Base-by-base conservation (phyloP, 2,329 filamentous ascomycete species). In the Pseudogymnoascus sp. region DNA sequence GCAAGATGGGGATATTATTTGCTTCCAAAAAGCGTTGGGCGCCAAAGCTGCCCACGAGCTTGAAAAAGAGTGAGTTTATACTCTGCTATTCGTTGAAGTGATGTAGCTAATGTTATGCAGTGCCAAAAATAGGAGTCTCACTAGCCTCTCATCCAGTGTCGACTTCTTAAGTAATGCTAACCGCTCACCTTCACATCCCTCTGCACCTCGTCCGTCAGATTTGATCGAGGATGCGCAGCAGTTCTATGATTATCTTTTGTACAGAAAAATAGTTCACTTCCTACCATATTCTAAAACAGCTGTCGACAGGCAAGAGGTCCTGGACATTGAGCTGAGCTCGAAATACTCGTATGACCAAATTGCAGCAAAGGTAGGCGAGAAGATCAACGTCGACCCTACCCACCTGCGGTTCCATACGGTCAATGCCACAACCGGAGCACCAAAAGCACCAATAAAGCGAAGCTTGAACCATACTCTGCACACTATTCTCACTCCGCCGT, bases 1-100 rank as follows among this genome's bases (percentile, higher is more conserved):
- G 23, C 93, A 97, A 73, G 93, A 99, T 70, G 95, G 95, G 59
- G 95, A 99, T 72, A 96, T 99, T 68, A 86, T 99, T 63, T 96
- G 93, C 72, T 97, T 97, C 77, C 95, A 99, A 74, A 84, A 85
- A 65, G 78, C 82, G 25, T 77, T 73, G 1, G 82, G 84, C 56
- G 76, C 76, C 38, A 83, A 82, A 71, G 28, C 21, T 43, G 60
- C 59, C 38, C 31, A 60, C 9, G 21, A 53, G 16, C n/a, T 64
- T 62, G 68, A 71, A 38, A 62, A 53, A 60, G 64, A 67, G 69
- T 70, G 63, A 65, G 66, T 68, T 53, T 62, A 40, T 16, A 16
- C 16, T 25, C 59, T 8, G 34, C 12, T 72, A 70, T 28, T 63
- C 77, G 21, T 73, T 75, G 7, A 63, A 74, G n/a, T 74, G 72